phyloP scores from a whole-genome alignment of 305 asterid species.

The Fraxinus nigra region DNA sequence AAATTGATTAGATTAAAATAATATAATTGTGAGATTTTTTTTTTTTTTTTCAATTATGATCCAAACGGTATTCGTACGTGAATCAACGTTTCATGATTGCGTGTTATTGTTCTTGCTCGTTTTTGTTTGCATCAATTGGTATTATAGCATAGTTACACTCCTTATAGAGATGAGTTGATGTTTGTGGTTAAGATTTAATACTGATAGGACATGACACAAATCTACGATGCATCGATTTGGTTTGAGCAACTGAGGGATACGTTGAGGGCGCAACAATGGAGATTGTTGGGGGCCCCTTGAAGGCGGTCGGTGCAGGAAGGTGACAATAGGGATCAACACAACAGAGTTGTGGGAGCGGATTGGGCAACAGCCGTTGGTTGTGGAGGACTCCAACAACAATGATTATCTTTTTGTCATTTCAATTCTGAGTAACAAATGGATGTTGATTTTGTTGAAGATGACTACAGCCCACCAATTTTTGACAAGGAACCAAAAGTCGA shows the following conservation, averaged over 20 bases:
- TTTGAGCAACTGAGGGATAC: neutral
- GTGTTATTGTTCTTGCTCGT: neutral
- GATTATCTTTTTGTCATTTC: neutral
- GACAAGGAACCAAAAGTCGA: neutral
- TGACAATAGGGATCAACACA: neutral
- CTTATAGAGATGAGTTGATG: neutral
- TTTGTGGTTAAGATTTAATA: neutral
- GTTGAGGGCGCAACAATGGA: neutral
- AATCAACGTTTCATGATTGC: neutral
- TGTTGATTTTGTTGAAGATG: neutral
- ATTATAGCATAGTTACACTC: neutral
- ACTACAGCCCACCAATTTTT: neutral
- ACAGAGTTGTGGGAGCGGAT: neutral
- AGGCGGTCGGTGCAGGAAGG: neutral
- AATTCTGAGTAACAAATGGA: neutral
- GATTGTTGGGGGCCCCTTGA: neutral
- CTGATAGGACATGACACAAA: neutral
- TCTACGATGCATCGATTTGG: neutral
- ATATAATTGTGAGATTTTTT: too few relatives aligned
- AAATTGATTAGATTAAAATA: too few relatives aligned
- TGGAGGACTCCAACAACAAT: neutral
- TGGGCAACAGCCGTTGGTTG: neutral
- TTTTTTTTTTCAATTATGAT: too few relatives aligned
- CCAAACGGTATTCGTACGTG: neutral
- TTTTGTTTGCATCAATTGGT: neutral